Evolutionary conservation across 345 rosid species (phyloP).

Genomic region (Turritis glabra): DNA sequence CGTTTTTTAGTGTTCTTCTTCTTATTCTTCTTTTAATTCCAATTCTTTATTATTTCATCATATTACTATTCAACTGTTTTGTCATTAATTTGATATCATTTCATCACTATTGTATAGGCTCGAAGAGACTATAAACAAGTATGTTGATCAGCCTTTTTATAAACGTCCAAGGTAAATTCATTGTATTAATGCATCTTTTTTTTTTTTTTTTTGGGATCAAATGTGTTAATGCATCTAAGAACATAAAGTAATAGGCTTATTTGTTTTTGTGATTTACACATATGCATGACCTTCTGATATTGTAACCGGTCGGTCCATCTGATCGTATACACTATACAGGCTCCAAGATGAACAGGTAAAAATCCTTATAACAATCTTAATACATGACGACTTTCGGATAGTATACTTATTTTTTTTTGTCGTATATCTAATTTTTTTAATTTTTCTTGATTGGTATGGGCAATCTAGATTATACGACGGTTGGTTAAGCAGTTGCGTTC

Average conservation of each 20-base stretch:
- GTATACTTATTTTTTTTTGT: neutral
- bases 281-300: neutral
- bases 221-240: neutral
- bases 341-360: constrained; percentile 22
- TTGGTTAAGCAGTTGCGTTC: neutral
- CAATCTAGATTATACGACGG: neutral
- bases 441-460: neutral
- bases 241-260: neutral
- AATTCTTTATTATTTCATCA: neutral
- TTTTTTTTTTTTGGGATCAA: neutral
- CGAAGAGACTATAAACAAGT: constrained; percentile 17
- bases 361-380: neutral
- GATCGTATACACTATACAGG: neutral
- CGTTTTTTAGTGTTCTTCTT: no score
- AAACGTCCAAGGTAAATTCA: neutral
- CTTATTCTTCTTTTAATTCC: neutral
- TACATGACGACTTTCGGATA: neutral
- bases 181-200: neutral
- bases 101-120: neutral
- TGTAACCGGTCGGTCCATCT: constrained; percentile 1
- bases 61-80: neutral
- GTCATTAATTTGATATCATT: neutral
- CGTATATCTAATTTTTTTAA: neutral
- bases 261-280: neutral
- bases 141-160: neutral